Conservation (phyloP, 495 filamentous ascomycete species). For the Parathielavia hyrcaniae region DNA sequence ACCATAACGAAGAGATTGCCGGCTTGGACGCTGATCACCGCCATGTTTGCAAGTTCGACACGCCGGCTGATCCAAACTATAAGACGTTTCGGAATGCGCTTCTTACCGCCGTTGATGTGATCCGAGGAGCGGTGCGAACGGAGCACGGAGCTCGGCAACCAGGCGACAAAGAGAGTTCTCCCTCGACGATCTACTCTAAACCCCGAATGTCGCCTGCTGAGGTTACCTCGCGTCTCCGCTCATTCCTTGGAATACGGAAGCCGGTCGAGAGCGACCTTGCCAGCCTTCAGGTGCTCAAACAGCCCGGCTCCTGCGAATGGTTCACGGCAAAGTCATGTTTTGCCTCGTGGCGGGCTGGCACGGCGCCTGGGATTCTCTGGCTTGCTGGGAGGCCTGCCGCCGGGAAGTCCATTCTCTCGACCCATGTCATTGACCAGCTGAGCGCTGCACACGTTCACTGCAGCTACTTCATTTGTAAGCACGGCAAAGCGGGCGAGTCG, state of each 20-base stretch:
- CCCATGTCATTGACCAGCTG: conserved; percentile 26
- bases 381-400: conserved; percentile 24
- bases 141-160: too few relatives aligned
- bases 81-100: conserved; percentile 30
- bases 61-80: conserved; percentile 27
- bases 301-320: conserved; percentile 29
- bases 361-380: conserved; percentile 23
- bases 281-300: conserved; percentile 12
- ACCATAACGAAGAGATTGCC: conserved; percentile 26
- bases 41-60: conserved; percentile 33
- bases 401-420: conserved; percentile 29
- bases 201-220: background rate
- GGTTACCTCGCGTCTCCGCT: background rate
- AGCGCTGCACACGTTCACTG: background rate
- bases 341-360: conserved; percentile 15
- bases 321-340: conserved; percentile 19
- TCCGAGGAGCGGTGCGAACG: conserved; percentile 10
- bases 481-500: background rate
- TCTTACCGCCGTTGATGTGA: conserved; percentile 24
- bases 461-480: conserved; percentile 31
- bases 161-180: background rate
- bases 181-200: background rate
- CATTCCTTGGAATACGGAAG: conserved; percentile 5
- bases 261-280: conserved; percentile 19
- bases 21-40: conserved; percentile 35